Conservation (phyloP, 208 protist genomes). For the Histomonas meleagridis region DNA sequence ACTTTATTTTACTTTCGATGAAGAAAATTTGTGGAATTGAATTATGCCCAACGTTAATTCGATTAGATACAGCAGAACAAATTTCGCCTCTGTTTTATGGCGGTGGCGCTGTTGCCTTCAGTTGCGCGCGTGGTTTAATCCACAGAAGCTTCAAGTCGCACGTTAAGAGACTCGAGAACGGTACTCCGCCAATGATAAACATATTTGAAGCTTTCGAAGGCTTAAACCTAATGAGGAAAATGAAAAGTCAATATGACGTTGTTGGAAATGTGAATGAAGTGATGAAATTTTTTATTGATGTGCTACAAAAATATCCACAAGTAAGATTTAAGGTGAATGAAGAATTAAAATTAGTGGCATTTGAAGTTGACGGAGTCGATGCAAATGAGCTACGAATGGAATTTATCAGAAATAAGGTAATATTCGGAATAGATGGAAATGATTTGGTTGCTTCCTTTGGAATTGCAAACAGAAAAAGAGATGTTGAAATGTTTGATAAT, state of each 20-base stretch:
- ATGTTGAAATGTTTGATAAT: too few relatives aligned
- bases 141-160: constrained; percentile 17
- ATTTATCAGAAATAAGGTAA: neutral
- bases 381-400: neutral
- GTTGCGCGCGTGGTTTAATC: neutral
- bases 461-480: neutral
- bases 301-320: neutral
- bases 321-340: neutral
- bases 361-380: neutral
- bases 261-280: neutral
- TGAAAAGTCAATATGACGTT: neutral
- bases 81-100: neutral
- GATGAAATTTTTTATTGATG: neutral
- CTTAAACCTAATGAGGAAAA: neutral
- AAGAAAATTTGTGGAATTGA: constrained; percentile 15
- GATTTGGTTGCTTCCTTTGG: neutral
- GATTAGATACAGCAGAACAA: neutral
- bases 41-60: neutral
- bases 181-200: neutral
- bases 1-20: neutral
- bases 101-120: constrained; percentile 10
- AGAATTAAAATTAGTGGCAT: neutral
- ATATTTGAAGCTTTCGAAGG: neutral
- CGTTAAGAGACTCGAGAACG: neutral
- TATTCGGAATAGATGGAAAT: neutral